Evolutionary conservation across 2,329 filamentous ascomycete species (phyloP).

Genomic region (Aspergillus pseudoglaucus): DNA sequence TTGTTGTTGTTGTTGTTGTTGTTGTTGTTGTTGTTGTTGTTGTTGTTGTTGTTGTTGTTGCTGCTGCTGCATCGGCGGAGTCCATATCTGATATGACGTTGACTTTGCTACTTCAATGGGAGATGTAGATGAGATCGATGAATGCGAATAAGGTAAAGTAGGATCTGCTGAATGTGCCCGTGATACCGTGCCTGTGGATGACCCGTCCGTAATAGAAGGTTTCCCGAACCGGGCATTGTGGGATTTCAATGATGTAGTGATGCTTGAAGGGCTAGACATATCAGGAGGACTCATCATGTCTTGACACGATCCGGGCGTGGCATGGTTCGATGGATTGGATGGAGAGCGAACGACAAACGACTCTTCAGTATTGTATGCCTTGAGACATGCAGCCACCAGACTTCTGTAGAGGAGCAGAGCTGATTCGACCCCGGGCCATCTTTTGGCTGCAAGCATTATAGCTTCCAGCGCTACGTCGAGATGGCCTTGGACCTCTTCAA

Average conservation of each 20-base stretch:
- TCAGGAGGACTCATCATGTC: conserved; percentile 34
- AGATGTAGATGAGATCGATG: conserved; percentile 15
- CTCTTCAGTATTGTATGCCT: conserved; percentile 67
- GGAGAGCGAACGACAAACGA: conserved; percentile 46
- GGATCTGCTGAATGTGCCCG: conserved; percentile 30
- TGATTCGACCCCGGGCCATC: conserved; percentile 85
- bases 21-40: conserved; percentile 1
- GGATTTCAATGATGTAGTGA: conserved; percentile 30
- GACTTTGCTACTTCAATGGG: conserved; percentile 15
- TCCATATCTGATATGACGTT: conserved; percentile 13
- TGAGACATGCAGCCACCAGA: conserved; percentile 76
- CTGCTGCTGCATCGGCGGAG: conserved; percentile 9
- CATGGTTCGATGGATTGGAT: conserved; percentile 37
- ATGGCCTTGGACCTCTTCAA: conserved; percentile 69
- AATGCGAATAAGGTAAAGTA: conserved; percentile 16
- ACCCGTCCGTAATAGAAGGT: conserved; percentile 21
- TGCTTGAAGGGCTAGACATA: conserved; percentile 37
- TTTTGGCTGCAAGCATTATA: conserved; percentile 70
- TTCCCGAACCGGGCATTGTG: conserved; percentile 24
- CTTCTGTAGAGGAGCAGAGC: conserved; percentile 82
- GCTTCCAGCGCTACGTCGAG: conserved; percentile 70
- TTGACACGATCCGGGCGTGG: conserved; percentile 35
- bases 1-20: no score
- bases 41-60: no score
- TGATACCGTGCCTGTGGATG: conserved; percentile 27